Evolutionary conservation across 495 filamentous ascomycete genomes (phyloP), one percentile per base, ranked within the genome.

Genomic region (Penicillium psychrofluorescens): DNA sequence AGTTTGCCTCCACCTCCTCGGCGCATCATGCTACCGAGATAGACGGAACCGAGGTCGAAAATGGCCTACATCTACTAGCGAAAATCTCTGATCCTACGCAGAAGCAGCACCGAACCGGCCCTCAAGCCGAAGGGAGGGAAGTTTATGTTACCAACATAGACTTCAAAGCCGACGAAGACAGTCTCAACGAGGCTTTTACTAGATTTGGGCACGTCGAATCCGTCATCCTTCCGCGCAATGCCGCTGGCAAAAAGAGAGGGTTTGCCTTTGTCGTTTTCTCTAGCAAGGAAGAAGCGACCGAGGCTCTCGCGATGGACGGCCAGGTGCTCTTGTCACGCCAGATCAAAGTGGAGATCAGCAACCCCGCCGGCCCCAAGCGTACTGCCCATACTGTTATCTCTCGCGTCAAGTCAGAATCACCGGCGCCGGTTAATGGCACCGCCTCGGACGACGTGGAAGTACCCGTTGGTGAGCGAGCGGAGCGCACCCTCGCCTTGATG

Each of bases 101-200:
- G 14, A 91, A 86, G 66, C 81, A 90, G 58, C 72, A 78, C 13
- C 83, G 92, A n/a, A 72, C 80, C 30, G 88, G 89, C n/a, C 80
- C 92, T 22, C 75, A 87, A 41, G 66, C 83, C 13, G 91, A 96
- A 62, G 87, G 83, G 9, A 80, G 92, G 15, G 91, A 97, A 61
- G 49, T 98, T n/a, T 89, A 86, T 53, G 74, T 95, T 43, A 73
- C 72, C 31, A 88, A 91, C 45, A 56, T 96, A 10, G 76, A 88
- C 51, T 80, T 74, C 49, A 74, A 70, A 13, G 74, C 78, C 10
- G 75, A 58, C 1, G 86, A 90, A 50, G 60, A 77, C 2, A 86
- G 95, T 29, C 51, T 96, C 32, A 66, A 71, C 40, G 75, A 79
- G 2, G 53, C 85, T 3, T 95, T 96, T 49, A 61, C 71, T 15